Conservation (phyloP, 2,329 filamentous ascomycete genomes). For the Bisporella sp. region DNA sequence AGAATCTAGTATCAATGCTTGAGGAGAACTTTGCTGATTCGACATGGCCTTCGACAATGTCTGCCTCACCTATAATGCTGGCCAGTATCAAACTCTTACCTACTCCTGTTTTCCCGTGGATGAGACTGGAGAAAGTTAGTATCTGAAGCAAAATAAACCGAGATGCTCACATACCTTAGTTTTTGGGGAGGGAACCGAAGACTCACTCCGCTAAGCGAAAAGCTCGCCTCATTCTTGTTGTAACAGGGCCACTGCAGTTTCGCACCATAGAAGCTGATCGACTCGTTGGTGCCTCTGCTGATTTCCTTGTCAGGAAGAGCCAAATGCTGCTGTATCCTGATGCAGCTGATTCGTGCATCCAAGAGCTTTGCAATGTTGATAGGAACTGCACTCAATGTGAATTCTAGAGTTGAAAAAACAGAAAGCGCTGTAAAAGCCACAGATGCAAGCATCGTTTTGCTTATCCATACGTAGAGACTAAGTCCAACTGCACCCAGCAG, state of each 20-base stretch:
- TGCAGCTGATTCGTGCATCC: conserved; percentile 65
- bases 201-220: conserved; percentile 58
- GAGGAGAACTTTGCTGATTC: conserved; percentile 37
- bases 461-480: conserved; percentile 55
- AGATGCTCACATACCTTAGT: conserved; percentile 57
- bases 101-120: conserved; percentile 69
- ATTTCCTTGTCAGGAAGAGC: conserved; percentile 45
- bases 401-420: conserved; percentile 64
- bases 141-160: conserved; percentile 60
- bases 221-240: conserved; percentile 59
- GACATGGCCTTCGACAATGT: conserved; percentile 56
- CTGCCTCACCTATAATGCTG: conserved; percentile 66
- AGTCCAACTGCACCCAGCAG: conserved; percentile 64
- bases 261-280: no score
- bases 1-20: conserved; percentile 44
- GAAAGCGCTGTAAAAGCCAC: conserved; percentile 74
- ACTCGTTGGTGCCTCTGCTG: no score
- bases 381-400: conserved; percentile 60
- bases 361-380: conserved; percentile 61
- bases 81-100: conserved; percentile 71
- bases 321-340: conserved; percentile 64
- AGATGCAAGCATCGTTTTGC: conserved; percentile 58
- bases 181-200: conserved; percentile 27
- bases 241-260: conserved; percentile 44
- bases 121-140: conserved; percentile 58